Conservation (phyloP, 805 yeast species). For the Ogataea henricii region DNA sequence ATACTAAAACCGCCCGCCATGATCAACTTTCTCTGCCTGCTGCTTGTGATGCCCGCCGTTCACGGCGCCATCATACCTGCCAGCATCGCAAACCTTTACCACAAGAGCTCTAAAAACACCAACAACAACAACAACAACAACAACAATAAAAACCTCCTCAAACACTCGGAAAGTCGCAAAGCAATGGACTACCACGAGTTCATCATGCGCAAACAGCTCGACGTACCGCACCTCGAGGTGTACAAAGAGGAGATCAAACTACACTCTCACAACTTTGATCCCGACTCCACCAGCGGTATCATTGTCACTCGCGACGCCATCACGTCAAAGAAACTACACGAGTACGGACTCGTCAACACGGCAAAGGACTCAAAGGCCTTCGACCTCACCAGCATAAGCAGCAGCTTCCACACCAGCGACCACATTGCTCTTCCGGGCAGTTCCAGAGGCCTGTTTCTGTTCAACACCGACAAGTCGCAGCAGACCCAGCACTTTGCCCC, state of each 20-base stretch:
- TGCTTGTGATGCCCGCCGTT: conserved; percentile 1
- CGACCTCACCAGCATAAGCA: conserved; percentile 15
- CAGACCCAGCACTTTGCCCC: not conserved
- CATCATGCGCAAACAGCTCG: conserved; percentile 7
- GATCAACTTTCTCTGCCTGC: not conserved
- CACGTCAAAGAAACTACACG: conserved; percentile 8
- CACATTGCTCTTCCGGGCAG: conserved; percentile 36
- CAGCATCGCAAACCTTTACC: conserved; percentile 8
- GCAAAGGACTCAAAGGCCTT: conserved; percentile 13
- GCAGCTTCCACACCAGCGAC: conserved; percentile 13
- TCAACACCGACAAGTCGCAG: conserved; percentile 22
- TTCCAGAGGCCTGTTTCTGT: conserved; percentile 40
- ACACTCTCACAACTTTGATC: conserved; percentile 17
- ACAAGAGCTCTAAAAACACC: not conserved
- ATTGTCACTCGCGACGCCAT: conserved; percentile 21
- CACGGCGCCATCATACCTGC: conserved; percentile 15
- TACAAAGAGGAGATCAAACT: conserved; percentile 15
- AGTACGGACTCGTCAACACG: conserved; percentile 21
- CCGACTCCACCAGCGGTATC: conserved; percentile 27
- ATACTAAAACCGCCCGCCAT: not conserved
- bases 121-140: not conserved
- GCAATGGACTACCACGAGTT: conserved; percentile 10
- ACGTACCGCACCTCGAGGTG: conserved; percentile 10
- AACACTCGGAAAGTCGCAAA: conserved; percentile 8
- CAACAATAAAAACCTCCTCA: not conserved